These are phyloP conservation scores for Xylaria arbuscula DNA, from an alignment of 2,329 filamentous ascomycete species.

Conservation along the genomic window DNA sequence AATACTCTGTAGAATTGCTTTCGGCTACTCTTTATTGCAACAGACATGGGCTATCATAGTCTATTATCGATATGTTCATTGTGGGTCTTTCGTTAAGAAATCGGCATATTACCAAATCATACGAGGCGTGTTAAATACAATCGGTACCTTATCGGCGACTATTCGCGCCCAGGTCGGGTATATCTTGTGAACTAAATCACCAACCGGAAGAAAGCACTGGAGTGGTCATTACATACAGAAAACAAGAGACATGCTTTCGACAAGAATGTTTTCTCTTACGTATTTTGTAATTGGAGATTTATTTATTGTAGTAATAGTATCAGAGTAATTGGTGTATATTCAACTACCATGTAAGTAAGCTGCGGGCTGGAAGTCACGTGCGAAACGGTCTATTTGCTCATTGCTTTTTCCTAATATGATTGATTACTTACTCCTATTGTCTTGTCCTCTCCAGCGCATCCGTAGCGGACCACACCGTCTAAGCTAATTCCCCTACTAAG, in stretches of 20 bases:
- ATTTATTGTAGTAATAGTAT: too few relatives aligned
- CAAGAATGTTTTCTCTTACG: too few relatives aligned
- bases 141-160: background rate
- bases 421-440: background rate
- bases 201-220: too few relatives aligned
- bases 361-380: constrained; percentile 13
- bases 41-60: background rate
- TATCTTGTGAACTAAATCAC: too few relatives aligned
- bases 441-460: background rate
- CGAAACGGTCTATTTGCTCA: constrained; percentile 5
- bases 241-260: too few relatives aligned
- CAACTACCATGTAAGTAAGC: too few relatives aligned
- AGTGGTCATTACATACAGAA: too few relatives aligned
- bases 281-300: too few relatives aligned
- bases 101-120: background rate
- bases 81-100: background rate
- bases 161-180: too few relatives aligned
- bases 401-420: constrained; percentile 2
- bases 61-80: background rate
- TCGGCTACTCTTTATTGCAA: background rate
- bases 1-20: background rate
- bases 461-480: background rate
- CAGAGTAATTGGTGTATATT: too few relatives aligned
- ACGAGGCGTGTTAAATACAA: background rate
- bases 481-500: background rate